Base-by-base conservation (phyloP, 192 early-diverging fungal genomes). In the Powellomyces hirtus region DNA sequence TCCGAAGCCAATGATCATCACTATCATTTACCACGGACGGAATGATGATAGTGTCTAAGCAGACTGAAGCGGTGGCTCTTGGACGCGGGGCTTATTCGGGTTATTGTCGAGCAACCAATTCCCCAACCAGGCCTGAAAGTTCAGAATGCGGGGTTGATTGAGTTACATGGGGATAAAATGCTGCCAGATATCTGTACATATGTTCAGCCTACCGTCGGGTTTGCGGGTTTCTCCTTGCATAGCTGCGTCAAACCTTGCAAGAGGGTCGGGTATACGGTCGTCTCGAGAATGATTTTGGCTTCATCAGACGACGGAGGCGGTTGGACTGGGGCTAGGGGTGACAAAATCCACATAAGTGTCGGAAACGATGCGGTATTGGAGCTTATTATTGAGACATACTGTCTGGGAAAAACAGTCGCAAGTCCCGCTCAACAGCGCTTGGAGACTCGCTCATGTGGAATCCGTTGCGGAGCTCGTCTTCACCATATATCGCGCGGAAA, bases 191-290 rank as follows among this genome's bases (percentile, higher is more conserved):
- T n/a, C n/a, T n/a, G n/a, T n/a, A n/a, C n/a, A n/a, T n/a, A n/a
- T n/a, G 68, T n/a, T n/a, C n/a, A n/a, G n/a, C 51, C 27, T 49
- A 79, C 78, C 26, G 75, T 75, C 35, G 83, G 83, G 38, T 81
- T 80, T 29, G 72, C 75, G 7, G 83, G 83, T 58, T 84, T 84
- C 56, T 75, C 78, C 57, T 84, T 81, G 73, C 77, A 81, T 35
- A 84, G 50, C 62, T 77, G 72, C 14, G 83, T 81, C n/a, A 84
- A 72, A 1, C 83, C 83, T 31, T 80, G 66, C 18, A 75, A 53
- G 22, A 84, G 64, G 1, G 72, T 66, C 22, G 83, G 83, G 58
- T 84, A 84, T 18, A 84, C 38, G 4, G 73, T 50, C 6, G 62
- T 69, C 52, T 84, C 79, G 13, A 84, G 70, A 38, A 77, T 73